These are phyloP conservation scores for Cyamopsis tetragonoloba DNA, from an alignment of 306 rosid species.

Conservation along the genomic window DNA sequence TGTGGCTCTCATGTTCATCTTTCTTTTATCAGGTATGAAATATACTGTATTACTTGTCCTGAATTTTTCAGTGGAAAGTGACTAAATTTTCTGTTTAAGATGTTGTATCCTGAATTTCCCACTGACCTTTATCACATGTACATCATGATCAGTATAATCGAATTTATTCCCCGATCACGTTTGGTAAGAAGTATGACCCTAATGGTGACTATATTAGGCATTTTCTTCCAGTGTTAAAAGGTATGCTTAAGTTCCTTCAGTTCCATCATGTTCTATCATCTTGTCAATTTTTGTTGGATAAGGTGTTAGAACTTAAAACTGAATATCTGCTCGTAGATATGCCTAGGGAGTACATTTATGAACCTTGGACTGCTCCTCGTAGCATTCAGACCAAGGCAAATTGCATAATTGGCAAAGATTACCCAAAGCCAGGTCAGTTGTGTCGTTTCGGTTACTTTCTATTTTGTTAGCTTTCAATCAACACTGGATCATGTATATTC, in stretches of 20 bases:
- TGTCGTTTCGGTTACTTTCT: background rate
- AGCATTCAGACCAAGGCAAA: conserved; percentile 84
- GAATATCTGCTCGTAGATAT: conserved; percentile 50
- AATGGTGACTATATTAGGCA: conserved; percentile 76
- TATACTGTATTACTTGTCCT: background rate
- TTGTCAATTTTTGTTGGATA: background rate
- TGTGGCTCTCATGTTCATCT: conserved; percentile 95
- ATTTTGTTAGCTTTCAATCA: background rate
- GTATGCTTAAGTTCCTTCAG: conserved; percentile 30
- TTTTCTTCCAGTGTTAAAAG: conserved; percentile 80
- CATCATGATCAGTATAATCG: conserved; percentile 69
- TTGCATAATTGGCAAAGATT: conserved; percentile 87
- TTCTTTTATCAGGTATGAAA: conserved; percentile 82
- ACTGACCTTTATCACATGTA: conserved; percentile 16
- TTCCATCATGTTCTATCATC: conserved; percentile 17
- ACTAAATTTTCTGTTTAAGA: conserved; percentile 21
- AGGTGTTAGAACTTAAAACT: conserved; percentile 14
- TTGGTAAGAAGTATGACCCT: conserved; percentile 95
- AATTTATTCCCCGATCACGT: conserved; percentile 77
- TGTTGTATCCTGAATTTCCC: conserved; percentile 8
- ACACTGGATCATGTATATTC: background rate
- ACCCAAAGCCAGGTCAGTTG: conserved; percentile 83
- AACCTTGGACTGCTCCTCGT: conserved; percentile 95
- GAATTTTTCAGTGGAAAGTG: conserved; percentile 14
- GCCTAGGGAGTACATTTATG: conserved; percentile 89